phyloP scores from a whole-genome alignment of 2,329 filamentous ascomycete species.

The Huntiella decipiens region DNA sequence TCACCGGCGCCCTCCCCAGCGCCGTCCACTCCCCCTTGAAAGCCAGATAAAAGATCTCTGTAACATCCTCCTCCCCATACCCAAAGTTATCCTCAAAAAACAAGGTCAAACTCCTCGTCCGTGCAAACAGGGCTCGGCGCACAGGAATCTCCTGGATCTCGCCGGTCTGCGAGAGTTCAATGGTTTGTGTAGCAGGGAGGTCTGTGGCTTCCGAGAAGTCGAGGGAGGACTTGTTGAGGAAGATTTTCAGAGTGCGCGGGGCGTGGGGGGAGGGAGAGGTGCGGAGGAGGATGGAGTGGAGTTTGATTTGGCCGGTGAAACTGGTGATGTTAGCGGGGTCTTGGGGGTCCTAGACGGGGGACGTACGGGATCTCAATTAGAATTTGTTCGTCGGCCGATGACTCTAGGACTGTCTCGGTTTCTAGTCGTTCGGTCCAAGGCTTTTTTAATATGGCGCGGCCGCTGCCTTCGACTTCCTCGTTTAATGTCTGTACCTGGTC shows the following conservation, averaged over 20 bases:
- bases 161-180: conserved; percentile 58
- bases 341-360: neutral
- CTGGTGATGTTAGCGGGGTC: conserved; percentile 25
- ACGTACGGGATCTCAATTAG: conserved; percentile 76
- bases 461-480: conserved; percentile 49
- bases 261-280: conserved; percentile 52
- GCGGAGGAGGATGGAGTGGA: conserved; percentile 75
- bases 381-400: conserved; percentile 84
- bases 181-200: conserved; percentile 48
- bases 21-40: conserved; percentile 93
- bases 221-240: conserved; percentile 69
- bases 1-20: conserved; percentile 50
- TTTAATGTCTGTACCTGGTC: conserved; percentile 71
- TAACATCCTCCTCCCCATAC: conserved; percentile 61
- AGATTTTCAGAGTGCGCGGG: conserved; percentile 69
- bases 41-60: conserved; percentile 61
- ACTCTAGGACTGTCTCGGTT: conserved; percentile 55
- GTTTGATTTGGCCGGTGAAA: conserved; percentile 83
- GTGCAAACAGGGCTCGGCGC: conserved; percentile 73
- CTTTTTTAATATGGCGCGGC: conserved; percentile 65
- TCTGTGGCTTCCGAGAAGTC: conserved; percentile 67
- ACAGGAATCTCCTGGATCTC: conserved; percentile 79
- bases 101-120: conserved; percentile 60
- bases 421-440: conserved; percentile 69
- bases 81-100: conserved; percentile 90